Conservation (phyloP, 495 filamentous ascomycete species). For the Xylaria acuta region DNA sequence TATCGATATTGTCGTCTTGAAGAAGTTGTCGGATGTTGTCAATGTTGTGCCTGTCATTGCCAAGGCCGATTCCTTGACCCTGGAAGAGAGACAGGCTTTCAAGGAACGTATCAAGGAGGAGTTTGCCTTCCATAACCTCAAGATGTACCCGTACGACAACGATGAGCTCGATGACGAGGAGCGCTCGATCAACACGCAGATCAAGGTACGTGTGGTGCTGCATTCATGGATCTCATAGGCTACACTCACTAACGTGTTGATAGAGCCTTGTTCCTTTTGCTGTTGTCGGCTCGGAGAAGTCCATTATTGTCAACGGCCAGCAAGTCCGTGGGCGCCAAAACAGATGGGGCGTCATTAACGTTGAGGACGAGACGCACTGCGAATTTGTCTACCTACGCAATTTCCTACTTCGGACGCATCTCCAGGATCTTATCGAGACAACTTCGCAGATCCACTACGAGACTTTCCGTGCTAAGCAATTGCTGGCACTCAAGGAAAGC, state of each 20-base stretch:
- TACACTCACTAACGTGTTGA: constrained; percentile 36
- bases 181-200: constrained; percentile 87
- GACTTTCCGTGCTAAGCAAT: constrained; percentile 99
- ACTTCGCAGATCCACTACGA: constrained; percentile 99
- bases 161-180: constrained; percentile 98
- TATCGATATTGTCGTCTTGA: constrained; percentile 98
- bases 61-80: constrained; percentile 94
- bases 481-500: constrained; percentile 96
- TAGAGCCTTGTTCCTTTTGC: constrained; percentile 96
- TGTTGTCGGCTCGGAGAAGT: constrained; percentile 97
- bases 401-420: constrained; percentile 95
- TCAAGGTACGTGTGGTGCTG: constrained; percentile 73
- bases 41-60: constrained; percentile 99
- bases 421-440: constrained; percentile 97
- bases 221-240: constrained; percentile 26
- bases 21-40: constrained; percentile 98
- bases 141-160: constrained; percentile 99
- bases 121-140: constrained; percentile 98
- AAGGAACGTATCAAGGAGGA: constrained; percentile 99
- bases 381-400: constrained; percentile 98
- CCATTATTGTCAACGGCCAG: constrained; percentile 95
- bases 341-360: constrained; percentile 99
- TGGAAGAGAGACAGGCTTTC: constrained; percentile 94
- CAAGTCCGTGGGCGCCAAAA: constrained; percentile 98
- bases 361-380: constrained; percentile 99